These are phyloP conservation scores for Phialemonium atrogriseum DNA, from an alignment of 2,329 filamentous ascomycete species.

Conservation along the genomic window DNA sequence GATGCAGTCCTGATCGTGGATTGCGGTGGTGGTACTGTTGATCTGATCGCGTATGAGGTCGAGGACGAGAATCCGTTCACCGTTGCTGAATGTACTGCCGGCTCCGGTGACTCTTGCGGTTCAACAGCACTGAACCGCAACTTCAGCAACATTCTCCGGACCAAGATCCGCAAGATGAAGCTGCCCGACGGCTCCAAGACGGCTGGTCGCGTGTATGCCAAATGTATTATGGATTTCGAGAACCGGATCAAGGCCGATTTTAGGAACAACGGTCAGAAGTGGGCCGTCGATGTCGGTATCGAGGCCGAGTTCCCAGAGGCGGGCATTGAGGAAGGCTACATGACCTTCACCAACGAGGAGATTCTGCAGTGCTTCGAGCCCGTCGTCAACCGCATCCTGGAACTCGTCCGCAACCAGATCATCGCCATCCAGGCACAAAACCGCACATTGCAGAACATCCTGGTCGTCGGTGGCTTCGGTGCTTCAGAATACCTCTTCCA, in stretches of 20 bases:
- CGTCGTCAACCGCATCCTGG: constrained; percentile 92
- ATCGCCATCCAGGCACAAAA: constrained; percentile 98
- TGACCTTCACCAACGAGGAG: constrained; percentile 99
- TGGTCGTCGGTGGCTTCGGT: constrained; percentile 96
- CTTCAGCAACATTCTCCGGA: constrained; percentile 94
- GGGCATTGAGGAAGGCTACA: constrained; percentile 97
- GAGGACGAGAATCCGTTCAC: constrained; percentile 97
- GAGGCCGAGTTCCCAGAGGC: constrained; percentile 97
- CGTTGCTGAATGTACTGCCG: constrained; percentile 92
- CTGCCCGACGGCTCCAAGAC: constrained; percentile 93
- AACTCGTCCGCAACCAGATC: constrained; percentile 95
- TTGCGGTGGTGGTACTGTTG: constrained; percentile 95
- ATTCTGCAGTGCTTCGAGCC: constrained; percentile 98
- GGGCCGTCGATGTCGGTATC: constrained; percentile 97
- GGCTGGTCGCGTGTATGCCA: constrained; percentile 95
- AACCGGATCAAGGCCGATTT: constrained; percentile 99
- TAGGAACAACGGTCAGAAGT: constrained; percentile 97
- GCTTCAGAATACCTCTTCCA: constrained; percentile 98
- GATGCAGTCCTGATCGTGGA: constrained; percentile 98
- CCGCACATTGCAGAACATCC: constrained; percentile 84
- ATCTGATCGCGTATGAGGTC: constrained; percentile 97
- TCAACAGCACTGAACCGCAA: constrained; percentile 98
- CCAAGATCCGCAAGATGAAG: constrained; percentile 99
- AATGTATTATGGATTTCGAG: constrained; percentile 99
- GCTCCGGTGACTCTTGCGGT: constrained; percentile 94